Base-by-base conservation (phyloP, 106 monocot genomes). In the Dioscorea alata region DNA sequence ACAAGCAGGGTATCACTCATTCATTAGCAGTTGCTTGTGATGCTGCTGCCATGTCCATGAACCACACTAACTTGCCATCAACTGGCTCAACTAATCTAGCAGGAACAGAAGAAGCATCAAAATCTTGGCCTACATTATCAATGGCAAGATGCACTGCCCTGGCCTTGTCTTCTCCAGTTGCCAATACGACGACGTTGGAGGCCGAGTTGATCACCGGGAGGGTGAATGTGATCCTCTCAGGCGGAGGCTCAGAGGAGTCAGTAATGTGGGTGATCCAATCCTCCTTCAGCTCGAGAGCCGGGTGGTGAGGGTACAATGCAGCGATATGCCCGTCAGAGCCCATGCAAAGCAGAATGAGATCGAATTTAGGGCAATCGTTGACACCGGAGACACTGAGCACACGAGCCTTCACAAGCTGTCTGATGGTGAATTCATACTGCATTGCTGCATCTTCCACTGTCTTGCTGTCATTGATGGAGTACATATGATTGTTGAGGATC, bases 161-260 rank as follows among this genome's bases (percentile, higher is more conserved):
- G 2, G 88, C 82, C 71, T 81, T 88, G 49, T 71, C 75, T 32
- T 80, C 85, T 5, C 92, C 92, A 5, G 81, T 77, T 6, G 56
- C 84, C 71, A 86, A 74, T 2, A 94, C 68, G n/a, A 77, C 83
- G 8, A 90, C 74, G 50, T 94, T 94, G 6, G 90, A 82, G 12
- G 94, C 90, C 0, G 87, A 90, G 66, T 94, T 94, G 67, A 94
- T 85, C 14, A 94, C 90, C 0, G 84, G 94, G 12, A 94, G 70
- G 0, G 90, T 90, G 75, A 94, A 90, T 59, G 90, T 94, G 61
- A 94, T 94, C 74, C 94, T 80, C 78, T 94, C 94, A 0, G 90
- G 87, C 2, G 94, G 94, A 4, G 87, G 76, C 78, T 81, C 69
- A 4, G 90, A 87, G 8, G 84, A 90, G 62, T 94, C 77, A 2